Percentiles rank a stretch among this genome's conserved stretches.
These are phyloP conservation scores for Lipomyces sp. DNA, from an alignment of 805 yeast genomes.

Conservation along the genomic window DNA sequence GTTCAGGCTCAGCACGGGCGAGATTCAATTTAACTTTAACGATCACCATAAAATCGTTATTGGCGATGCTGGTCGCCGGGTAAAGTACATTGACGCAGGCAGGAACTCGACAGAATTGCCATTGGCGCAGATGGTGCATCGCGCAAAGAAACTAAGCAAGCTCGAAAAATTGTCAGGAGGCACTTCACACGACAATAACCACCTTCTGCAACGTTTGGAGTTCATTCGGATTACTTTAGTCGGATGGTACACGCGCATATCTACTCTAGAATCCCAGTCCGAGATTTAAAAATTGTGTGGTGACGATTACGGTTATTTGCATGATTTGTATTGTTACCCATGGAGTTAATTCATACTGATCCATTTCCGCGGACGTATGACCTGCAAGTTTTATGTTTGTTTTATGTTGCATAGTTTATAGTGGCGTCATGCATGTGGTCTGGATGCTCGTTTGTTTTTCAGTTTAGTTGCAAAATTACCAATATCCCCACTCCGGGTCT, in stretches of 20 bases:
- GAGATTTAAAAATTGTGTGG: background rate
- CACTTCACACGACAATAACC: slow-evolving; percentile 3
- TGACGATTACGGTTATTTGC: background rate
- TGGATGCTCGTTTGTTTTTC: background rate
- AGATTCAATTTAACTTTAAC: slow-evolving; percentile 90
- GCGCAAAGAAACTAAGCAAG: slow-evolving; percentile 7
- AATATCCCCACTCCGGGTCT: background rate
- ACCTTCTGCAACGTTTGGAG: slow-evolving; percentile 21
- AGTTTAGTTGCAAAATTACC: background rate
- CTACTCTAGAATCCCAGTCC: background rate
- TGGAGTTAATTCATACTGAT: background rate
- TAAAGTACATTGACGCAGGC: slow-evolving; percentile 71
- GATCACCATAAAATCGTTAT: slow-evolving; percentile 91
- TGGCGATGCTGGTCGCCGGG: slow-evolving; percentile 72
- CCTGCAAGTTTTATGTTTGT: background rate
- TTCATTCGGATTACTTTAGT: slow-evolving; percentile 14
- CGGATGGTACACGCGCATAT: slow-evolving; percentile 16
- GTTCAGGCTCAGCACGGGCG: slow-evolving; percentile 92
- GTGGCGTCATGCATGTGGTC: slow-evolving; percentile 2
- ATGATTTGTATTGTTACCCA: background rate
- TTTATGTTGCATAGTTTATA: slow-evolving; percentile 2
- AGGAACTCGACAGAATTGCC: slow-evolving; percentile 42
- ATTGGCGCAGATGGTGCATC: slow-evolving; percentile 12
- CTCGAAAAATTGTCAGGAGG: slow-evolving; percentile 10
- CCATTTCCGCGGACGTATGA: background rate